Evolutionary conservation across 805 yeast genomes (phyloP).

Genomic region (Wickerhamomyces sydowiorum): DNA sequence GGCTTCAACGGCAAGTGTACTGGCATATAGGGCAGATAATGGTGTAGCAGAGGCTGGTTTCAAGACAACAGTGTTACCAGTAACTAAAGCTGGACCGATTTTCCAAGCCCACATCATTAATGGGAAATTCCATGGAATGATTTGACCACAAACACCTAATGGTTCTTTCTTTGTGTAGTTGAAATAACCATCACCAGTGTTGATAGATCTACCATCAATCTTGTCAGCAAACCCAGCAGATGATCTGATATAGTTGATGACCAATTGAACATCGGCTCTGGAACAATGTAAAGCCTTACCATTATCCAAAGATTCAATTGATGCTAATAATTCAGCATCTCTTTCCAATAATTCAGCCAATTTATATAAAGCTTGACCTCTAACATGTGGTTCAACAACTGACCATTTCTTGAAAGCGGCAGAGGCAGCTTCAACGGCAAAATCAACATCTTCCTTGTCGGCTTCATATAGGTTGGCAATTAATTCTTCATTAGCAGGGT

Average conservation of each 20-base stretch:
- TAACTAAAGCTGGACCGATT: constrained; percentile 61
- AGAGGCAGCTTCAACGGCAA: constrained; percentile 59
- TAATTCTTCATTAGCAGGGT: constrained; percentile 59
- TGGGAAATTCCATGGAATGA: constrained; percentile 73
- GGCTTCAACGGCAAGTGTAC: constrained; percentile 48
- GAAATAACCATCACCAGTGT: constrained; percentile 45
- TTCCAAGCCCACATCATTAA: constrained; percentile 65
- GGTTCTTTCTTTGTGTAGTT: constrained; percentile 59
- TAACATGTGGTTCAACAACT: constrained; percentile 36
- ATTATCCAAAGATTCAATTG: constrained; percentile 46
- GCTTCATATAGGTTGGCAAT: constrained; percentile 50
- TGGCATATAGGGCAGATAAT: constrained; percentile 53
- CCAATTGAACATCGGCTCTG: constrained; percentile 41
- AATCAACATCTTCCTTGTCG: constrained; percentile 41
- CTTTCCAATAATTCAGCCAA: constrained; percentile 46
- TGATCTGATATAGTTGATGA: constrained; percentile 42
- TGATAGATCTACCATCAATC: constrained; percentile 40
- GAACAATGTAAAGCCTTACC: constrained; percentile 47
- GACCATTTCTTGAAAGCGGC: constrained; percentile 57
- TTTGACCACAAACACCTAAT: constrained; percentile 64
- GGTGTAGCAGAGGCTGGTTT: constrained; percentile 67
- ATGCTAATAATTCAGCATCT: constrained; percentile 41
- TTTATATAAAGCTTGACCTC: constrained; percentile 35
- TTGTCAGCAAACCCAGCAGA: constrained; percentile 52
- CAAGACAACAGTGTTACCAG: constrained; percentile 59